These are phyloP conservation scores for Trichoderma atroviride DNA, from an alignment of 2,329 filamentous ascomycete species.

Conservation along the genomic window DNA sequence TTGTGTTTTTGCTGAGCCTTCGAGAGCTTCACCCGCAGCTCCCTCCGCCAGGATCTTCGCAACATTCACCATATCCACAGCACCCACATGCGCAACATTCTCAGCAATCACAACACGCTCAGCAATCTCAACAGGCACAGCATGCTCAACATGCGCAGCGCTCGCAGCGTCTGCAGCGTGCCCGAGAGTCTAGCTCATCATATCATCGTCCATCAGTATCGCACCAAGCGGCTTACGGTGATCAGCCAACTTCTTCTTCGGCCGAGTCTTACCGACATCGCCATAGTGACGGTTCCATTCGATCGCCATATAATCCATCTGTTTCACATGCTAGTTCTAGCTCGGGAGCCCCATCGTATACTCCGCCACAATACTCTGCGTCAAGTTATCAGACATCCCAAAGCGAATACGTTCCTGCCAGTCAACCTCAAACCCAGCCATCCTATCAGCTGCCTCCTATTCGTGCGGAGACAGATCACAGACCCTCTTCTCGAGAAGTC, in stretches of 20 bases:
- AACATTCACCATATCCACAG: constrained; percentile 41
- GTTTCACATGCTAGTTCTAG: constrained; percentile 40
- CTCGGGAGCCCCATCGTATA: constrained; percentile 40
- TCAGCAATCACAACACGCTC: constrained; percentile 28
- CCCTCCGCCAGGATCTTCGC: constrained; percentile 34
- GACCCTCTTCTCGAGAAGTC: constrained; percentile 28
- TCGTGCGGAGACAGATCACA: constrained; percentile 42
- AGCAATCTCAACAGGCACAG: background rate
- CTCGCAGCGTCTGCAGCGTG: background rate
- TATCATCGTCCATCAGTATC: constrained; percentile 44
- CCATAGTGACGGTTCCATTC: constrained; percentile 42
- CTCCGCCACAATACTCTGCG: constrained; percentile 52
- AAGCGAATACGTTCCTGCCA: constrained; percentile 50
- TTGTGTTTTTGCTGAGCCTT: constrained; percentile 53
- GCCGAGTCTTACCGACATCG: constrained; percentile 52
- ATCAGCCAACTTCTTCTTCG: constrained; percentile 50
- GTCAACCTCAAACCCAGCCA: constrained; percentile 38
- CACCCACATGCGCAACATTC: constrained; percentile 29
- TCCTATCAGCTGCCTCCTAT: constrained; percentile 55
- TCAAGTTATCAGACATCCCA: constrained; percentile 56
- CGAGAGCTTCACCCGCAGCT: constrained; percentile 46
- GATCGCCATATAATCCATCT: constrained; percentile 28
- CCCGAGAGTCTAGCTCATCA: constrained; percentile 47
- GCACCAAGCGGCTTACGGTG: constrained; percentile 42
- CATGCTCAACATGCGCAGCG: background rate